Conservation (phyloP, 805 yeast genomes). For the Pichia nakasei region DNA sequence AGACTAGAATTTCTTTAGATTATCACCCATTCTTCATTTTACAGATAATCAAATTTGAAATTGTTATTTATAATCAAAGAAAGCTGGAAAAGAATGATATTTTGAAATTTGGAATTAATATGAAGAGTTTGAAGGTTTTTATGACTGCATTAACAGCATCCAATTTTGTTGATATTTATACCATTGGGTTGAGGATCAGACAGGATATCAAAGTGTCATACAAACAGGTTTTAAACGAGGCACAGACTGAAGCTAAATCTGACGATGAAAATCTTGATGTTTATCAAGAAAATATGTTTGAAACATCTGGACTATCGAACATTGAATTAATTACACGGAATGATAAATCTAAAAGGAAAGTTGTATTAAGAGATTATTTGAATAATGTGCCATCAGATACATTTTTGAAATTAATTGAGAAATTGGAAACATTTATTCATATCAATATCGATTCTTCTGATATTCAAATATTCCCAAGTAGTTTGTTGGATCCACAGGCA, state of each 20-base stretch:
- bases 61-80: constrained; percentile 57
- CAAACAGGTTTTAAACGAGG: constrained; percentile 62
- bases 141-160: constrained; percentile 83
- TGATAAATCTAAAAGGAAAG: neutral
- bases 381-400: constrained; percentile 9
- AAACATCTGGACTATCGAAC: neutral
- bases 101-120: constrained; percentile 40
- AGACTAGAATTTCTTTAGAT: constrained; percentile 65
- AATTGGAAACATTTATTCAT: constrained; percentile 59
- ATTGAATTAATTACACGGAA: neutral
- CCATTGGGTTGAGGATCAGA: constrained; percentile 59
- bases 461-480: constrained; percentile 72
- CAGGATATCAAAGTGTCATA: constrained; percentile 69
- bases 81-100: constrained; percentile 47
- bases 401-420: constrained; percentile 25
- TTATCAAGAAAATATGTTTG: neutral
- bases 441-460: constrained; percentile 49
- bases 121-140: constrained; percentile 49
- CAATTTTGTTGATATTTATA: constrained; percentile 67
- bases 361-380: neutral
- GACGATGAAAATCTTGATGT: neutral
- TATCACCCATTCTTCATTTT: constrained; percentile 76
- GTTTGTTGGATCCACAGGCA: constrained; percentile 70
- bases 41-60: constrained; percentile 35
- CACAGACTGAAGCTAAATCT: constrained; percentile 23